Evolutionary conservation across 805 yeast species (phyloP).

Genomic region (Brettanomyces bruxellensis): DNA sequence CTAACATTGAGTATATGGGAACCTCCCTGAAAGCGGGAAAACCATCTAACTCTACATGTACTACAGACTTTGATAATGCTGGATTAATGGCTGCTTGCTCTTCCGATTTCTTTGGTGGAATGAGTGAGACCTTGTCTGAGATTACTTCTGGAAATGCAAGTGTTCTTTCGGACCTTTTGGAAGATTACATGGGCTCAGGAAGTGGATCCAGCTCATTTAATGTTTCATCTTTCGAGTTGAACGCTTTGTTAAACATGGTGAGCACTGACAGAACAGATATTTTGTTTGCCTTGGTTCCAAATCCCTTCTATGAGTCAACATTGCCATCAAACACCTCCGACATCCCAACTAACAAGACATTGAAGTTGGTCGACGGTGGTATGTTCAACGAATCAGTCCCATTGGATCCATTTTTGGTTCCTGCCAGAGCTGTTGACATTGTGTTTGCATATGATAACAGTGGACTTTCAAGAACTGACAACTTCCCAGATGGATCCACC

Average conservation of each 20-base stretch:
- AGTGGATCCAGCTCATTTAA: conserved; percentile 7
- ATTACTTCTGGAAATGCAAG: conserved; percentile 7
- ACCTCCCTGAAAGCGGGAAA: conserved; percentile 48
- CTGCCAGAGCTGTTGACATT: conserved; percentile 49
- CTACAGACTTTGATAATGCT: conserved; percentile 62
- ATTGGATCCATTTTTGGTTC: conserved; percentile 50
- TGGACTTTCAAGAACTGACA: conserved; percentile 41
- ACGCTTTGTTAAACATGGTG: conserved; percentile 23
- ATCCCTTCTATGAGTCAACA: conserved; percentile 30
- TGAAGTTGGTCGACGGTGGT: conserved; percentile 24
- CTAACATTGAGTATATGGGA: conserved; percentile 60
- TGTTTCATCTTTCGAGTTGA: conserved; percentile 9
- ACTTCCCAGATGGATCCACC: conserved; percentile 62
- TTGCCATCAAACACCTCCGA: conserved; percentile 24
- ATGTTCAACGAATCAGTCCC: conserved; percentile 49
- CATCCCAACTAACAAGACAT: conserved; percentile 7
- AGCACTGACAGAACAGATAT: conserved; percentile 36
- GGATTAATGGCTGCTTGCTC: conserved; percentile 76
- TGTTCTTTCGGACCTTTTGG: conserved; percentile 2
- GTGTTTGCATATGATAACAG: conserved; percentile 57
- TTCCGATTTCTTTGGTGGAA: conserved; percentile 47
- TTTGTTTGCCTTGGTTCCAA: conserved; percentile 34
- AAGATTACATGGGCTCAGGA: not conserved
- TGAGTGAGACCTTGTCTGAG: conserved; percentile 6
- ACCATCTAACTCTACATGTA: conserved; percentile 41